Evolutionary conservation across 2,329 filamentous ascomycete species (phyloP).

Genomic region (Microcyclospora tardicrescens): DNA sequence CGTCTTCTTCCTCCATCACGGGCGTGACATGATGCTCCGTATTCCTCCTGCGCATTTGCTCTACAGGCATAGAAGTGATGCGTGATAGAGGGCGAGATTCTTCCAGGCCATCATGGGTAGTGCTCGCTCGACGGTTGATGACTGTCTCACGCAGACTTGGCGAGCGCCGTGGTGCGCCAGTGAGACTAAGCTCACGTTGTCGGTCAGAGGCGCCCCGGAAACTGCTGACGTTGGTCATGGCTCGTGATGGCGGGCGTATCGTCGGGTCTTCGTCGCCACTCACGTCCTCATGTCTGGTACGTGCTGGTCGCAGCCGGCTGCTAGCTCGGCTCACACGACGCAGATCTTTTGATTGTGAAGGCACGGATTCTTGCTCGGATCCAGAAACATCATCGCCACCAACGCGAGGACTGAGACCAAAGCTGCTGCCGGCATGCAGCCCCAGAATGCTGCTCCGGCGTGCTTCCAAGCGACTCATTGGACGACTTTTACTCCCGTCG

Average conservation of each 20-base stretch:
- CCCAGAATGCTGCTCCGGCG: slow-evolving; percentile 27
- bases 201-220: slow-evolving; percentile 14
- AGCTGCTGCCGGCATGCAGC: slow-evolving; percentile 7
- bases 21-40: too few species aligned
- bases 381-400: slow-evolving; percentile 13
- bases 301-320: slow-evolving; percentile 26
- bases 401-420: slow-evolving; percentile 20
- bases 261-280: slow-evolving; percentile 25
- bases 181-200: slow-evolving; percentile 3
- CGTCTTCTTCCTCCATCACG: too few species aligned
- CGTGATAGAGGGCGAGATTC: too few species aligned
- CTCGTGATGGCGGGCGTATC: slow-evolving; percentile 34
- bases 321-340: slow-evolving; percentile 24
- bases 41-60: too few species aligned
- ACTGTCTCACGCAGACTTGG: slow-evolving; percentile 11
- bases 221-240: slow-evolving; percentile 33
- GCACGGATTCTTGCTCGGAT: slow-evolving; percentile 17
- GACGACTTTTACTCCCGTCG: slow-evolving; percentile 18
- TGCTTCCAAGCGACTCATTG: slow-evolving; percentile 31
- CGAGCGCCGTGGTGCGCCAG: slow-evolving; percentile 3
- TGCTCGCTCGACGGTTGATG: slow-evolving; percentile 8
- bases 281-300: slow-evolving; percentile 16
- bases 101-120: too few species aligned
- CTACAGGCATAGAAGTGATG: too few species aligned
- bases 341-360: slow-evolving; percentile 13